Base-by-base conservation (phyloP, 2,329 filamentous ascomycete species). In the Cladosporium sp. region DNA sequence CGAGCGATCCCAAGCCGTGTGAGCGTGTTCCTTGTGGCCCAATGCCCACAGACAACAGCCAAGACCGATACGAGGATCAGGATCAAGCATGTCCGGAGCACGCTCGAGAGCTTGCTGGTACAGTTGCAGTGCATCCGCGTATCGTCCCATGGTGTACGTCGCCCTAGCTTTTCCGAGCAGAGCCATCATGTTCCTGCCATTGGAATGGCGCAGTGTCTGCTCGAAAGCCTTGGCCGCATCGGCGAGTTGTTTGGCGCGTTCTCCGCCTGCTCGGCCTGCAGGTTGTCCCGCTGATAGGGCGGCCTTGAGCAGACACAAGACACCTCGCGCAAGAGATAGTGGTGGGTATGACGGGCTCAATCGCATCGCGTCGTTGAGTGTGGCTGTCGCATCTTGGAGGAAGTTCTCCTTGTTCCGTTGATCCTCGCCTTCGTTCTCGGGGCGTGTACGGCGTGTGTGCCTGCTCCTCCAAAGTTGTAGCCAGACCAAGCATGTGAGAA, bases 41-140 rank as follows among this genome's bases (percentile, higher is more conserved):
- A 99, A 84, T 77, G 97, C 92, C 95, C 96, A 99, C 77, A 97
- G 90, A 81, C 95, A 99, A 78, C 92, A 95, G 54, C 95, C 95
- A 74, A 99, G 94, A 64, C 95, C 95, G 71, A 99, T 94, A 71
- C 96, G 88, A 70, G 95, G 96, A 77, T 99, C 95, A 0, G 95
- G 95, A 74, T 99, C 95, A 49, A 91, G 87, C 73, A 98, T 84
- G 70, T 92, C 88, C 1, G 95, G 95, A 82, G 93, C 93, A 78
- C 91, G 93, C 72, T 88, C 84, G 59, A 99, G 81, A 18, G 93
- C 92, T 66, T 92, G 90, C 79, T 99, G 95, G 76, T 98, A 99
- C 26, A 86, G 84, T 67, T 91, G 85, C 61, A 98, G 80, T 16
- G 96, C 91, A 62, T 98, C 93, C 0, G 89, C 84, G 73, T 91